phyloP scores from a whole-genome alignment of 2,329 filamentous ascomycete genomes.

The Colletotrichum karsti region DNA sequence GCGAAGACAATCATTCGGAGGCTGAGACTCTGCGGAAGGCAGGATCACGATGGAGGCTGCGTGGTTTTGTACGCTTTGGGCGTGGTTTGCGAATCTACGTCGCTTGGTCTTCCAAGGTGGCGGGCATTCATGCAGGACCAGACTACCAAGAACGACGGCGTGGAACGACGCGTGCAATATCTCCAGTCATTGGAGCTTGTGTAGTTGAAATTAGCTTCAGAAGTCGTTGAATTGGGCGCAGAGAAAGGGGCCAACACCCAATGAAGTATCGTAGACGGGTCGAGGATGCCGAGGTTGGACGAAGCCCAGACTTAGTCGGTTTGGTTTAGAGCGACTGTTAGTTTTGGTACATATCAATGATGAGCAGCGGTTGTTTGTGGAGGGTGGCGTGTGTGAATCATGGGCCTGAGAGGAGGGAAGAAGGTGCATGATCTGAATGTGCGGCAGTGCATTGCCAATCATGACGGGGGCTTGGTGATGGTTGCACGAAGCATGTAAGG shows the following conservation, averaged over 20 bases:
- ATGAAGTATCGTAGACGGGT: neutral
- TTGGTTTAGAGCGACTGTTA: neutral
- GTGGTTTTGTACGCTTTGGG: constrained; percentile 9
- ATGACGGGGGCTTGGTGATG: neutral
- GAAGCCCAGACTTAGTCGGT: neutral
- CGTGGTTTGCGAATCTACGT: constrained; percentile 14
- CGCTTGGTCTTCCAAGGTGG: neutral
- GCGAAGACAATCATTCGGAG: neutral
- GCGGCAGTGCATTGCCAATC: neutral
- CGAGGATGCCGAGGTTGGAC: constrained; percentile 20
- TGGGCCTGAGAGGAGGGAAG: neutral
- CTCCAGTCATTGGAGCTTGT: neutral
- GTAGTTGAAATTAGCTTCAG: constrained; percentile 21
- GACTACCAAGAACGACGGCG: constrained; percentile 5
- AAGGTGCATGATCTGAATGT: neutral
- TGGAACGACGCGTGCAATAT: neutral
- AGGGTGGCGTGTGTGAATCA: constrained; percentile 5
- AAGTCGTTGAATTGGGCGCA: neutral
- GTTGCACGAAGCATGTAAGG: neutral
- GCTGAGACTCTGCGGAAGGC: neutral
- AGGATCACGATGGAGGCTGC: neutral
- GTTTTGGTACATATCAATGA: neutral
- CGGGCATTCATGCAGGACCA: neutral
- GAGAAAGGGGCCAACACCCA: constrained; percentile 1
- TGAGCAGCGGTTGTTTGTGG: neutral